Evolutionary conservation across 2,329 filamentous ascomycete genomes (phyloP).

Genomic region (Cercospora sp.): DNA sequence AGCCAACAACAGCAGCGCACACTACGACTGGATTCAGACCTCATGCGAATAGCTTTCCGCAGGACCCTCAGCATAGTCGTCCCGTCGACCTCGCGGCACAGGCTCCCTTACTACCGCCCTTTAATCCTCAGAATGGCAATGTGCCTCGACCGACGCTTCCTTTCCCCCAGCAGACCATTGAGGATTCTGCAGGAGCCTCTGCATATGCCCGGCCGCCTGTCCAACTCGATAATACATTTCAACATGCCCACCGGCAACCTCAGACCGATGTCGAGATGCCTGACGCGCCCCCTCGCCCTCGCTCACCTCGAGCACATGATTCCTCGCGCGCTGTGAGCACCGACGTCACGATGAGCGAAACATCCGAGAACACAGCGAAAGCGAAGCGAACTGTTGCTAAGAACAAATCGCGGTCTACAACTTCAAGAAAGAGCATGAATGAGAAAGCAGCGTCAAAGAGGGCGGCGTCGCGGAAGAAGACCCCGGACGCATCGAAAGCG

Average conservation of each 20-base stretch:
- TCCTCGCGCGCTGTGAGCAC: conserved; percentile 28
- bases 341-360: conserved; percentile 30
- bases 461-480: conserved; percentile 39
- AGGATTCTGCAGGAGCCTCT: conserved; percentile 7
- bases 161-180: conserved; percentile 30
- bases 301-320: conserved; percentile 45
- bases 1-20: conserved; percentile 14
- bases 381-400: conserved; percentile 47
- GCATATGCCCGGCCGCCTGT: conserved; percentile 5
- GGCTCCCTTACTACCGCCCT: conserved; percentile 32
- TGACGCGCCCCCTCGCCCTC: conserved; percentile 38
- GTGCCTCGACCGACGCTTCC: conserved; percentile 25
- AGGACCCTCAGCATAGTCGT: conserved; percentile 28
- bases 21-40: conserved; percentile 24
- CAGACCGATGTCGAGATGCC: conserved; percentile 18
- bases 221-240: background rate
- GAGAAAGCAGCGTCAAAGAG: conserved; percentile 40
- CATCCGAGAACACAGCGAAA: conserved; percentile 25
- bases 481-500: conserved; percentile 38
- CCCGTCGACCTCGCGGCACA: conserved; percentile 26
- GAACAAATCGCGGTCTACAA: conserved; percentile 48
- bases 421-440: conserved; percentile 37
- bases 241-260: background rate
- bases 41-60: conserved; percentile 40
- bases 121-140: conserved; percentile 28